phyloP scores from a whole-genome alignment of 371 early-diverging fungal genomes.

The Encephalitozoon romaleae region DNA sequence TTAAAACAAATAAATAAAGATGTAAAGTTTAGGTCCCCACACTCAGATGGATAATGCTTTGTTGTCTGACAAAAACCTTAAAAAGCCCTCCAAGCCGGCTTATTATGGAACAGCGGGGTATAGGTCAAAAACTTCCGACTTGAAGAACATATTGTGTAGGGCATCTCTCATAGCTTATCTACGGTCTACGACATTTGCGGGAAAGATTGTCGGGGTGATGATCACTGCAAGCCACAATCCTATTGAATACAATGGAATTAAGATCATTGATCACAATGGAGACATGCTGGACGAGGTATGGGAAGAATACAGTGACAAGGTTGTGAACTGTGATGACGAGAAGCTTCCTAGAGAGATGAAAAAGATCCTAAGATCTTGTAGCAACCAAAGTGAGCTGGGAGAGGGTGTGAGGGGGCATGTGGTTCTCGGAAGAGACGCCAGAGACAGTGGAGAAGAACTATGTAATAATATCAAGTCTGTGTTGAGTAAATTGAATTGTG shows the following conservation, averaged over 20 bases:
- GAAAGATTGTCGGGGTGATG: slow-evolving; percentile 87
- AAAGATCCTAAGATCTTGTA: slow-evolving; percentile 65
- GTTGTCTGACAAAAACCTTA: slow-evolving; percentile 27
- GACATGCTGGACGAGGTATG: slow-evolving; percentile 91
- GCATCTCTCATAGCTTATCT: slow-evolving; percentile 80
- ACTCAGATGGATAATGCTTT: slow-evolving; percentile 19
- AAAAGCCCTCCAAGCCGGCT: slow-evolving; percentile 19
- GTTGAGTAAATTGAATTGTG: slow-evolving; percentile 67
- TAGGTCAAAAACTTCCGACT: slow-evolving; percentile 31
- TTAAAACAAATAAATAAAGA: slow-evolving; percentile 20
- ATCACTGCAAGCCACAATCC: slow-evolving; percentile 98
- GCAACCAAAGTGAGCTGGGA: slow-evolving; percentile 66
- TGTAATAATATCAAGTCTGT: slow-evolving; percentile 71
- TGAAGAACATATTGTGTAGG: slow-evolving; percentile 67
- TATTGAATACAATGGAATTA: slow-evolving; percentile 91
- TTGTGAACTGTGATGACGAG: slow-evolving; percentile 75
- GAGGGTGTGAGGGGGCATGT: slow-evolving; percentile 40
- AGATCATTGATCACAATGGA: slow-evolving; percentile 91
- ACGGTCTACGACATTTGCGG: slow-evolving; percentile 73
- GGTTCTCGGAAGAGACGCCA: slow-evolving; percentile 55
- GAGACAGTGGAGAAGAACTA: slow-evolving; percentile 74
- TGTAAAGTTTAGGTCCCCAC: neutral
- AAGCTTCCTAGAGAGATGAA: slow-evolving; percentile 65
- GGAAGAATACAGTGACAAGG: slow-evolving; percentile 77
- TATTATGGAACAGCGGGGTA: slow-evolving; percentile 62